A percentile compares a stretch with the other conserved stretches of the same genome.
Evolutionary conservation across 148 eudicot genomes (phyloP).

Genomic region (Cornus kousa): DNA sequence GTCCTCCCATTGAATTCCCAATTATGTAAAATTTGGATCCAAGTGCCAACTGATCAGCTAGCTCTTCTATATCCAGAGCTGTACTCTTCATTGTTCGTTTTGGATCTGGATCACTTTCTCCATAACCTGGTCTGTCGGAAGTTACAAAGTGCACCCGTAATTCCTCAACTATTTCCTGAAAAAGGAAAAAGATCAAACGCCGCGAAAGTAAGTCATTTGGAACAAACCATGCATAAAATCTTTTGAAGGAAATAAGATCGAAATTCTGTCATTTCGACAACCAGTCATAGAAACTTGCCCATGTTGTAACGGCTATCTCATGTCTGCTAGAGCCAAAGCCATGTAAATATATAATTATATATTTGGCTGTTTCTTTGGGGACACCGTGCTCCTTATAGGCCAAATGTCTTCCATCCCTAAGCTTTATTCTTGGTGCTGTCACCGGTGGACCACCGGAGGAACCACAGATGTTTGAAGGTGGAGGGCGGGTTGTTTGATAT

Average conservation of each 20-base stretch:
- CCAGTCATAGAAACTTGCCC: conserved; percentile 18
- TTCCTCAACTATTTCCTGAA: conserved; percentile 49
- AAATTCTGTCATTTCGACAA: not conserved
- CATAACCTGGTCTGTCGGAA: conserved; percentile 82
- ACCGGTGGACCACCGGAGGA: conserved; percentile 27
- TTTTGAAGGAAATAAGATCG: conserved; percentile 1
- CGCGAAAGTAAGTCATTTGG: not conserved
- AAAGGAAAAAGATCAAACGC: conserved; percentile 5
- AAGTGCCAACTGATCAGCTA: conserved; percentile 64
- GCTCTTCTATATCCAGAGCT: conserved; percentile 60
- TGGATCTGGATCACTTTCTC: conserved; percentile 80
- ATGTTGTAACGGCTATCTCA: conserved; percentile 18
- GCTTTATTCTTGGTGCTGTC: conserved; percentile 27
- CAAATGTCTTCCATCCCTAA: conserved; percentile 65
- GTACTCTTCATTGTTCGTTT: conserved; percentile 47
- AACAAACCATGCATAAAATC: too few species aligned
- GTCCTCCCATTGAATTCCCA: conserved; percentile 74
- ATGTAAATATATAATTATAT: conserved; percentile 48
- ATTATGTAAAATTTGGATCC: conserved; percentile 56
- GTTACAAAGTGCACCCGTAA: conserved; percentile 49
- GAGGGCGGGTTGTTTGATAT: conserved; percentile 22
- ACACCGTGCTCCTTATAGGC: conserved; percentile 65
- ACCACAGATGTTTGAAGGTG: conserved; percentile 27
- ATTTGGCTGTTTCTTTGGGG: conserved; percentile 45
- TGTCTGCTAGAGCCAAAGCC: conserved; percentile 39